Base-by-base conservation (phyloP, 257 asterid species). In the Euphrasia confusa region DNA sequence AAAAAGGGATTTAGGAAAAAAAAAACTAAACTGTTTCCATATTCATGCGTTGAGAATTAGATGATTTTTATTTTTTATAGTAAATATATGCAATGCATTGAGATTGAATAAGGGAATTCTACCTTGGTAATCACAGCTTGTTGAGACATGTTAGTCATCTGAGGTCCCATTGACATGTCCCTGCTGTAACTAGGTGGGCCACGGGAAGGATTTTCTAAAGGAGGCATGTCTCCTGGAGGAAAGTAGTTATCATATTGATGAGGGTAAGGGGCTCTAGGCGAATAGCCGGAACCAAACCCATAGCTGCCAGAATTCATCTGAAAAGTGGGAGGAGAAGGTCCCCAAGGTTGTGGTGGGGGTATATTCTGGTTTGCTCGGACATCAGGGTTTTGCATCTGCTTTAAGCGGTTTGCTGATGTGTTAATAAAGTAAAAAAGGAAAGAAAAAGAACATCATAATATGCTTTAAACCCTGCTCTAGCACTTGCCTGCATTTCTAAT, bases 101-200 rank as follows among this genome's bases (percentile, higher is more conserved):
- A n/a, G 60, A 68, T 28, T 37, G 61, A 28, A 24, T 63, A n/a
- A 40, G 52, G 61, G 0, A 63, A 48, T 13, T 47, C 57, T 47
- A 84, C 98, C 95, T 88, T 91, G 11, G 87, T 70, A 72, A 82
- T 83, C 63, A 85, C 83, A 63, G 91, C 75, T 75, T 80, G 94
- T 58, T 81, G 92, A 17, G 82, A 72, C 75, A 74, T 71, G 70
- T 78, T 82, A 45, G 66, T 48, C 65, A 79, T 54, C 44, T 75
- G 81, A 67, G 85, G 27, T 18, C 56, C 88, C 63, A 70, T 27
- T n/a, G 87, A 53, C 63, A 75, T 50, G 70, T 76, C 94, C 71
- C 90, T 78, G 55, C 83, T 84, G 77, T 79, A 83, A 69, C 67
- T 37, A 77, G 74, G 81, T 30, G 73, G 84, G 17, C 78, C 85